Evolutionary conservation across 208 protist species (phyloP), one percentile per base, ranked within the genome.

Genomic region (Wallacemonas sp.): DNA sequence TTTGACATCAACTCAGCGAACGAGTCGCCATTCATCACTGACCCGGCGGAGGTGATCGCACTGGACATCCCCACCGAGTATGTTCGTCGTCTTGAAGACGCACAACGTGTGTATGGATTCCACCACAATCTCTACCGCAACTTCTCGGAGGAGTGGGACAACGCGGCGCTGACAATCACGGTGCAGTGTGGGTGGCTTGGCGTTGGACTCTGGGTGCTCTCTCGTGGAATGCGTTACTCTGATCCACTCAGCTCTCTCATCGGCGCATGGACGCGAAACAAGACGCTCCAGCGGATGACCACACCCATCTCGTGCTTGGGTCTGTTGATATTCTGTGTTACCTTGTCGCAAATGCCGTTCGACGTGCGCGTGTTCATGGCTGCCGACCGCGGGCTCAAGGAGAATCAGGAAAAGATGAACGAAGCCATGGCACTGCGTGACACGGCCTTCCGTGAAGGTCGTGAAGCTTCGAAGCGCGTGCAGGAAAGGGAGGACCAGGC

Each of bases 181-280:
- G 55, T 86, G 19, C 86, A 93, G 65, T 80, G 70, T 51, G 60
- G 54, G 45, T 93, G 86, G 84, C 63, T 93, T 6, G 74, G 72
- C 45, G 71, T 93, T 12, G 75, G 79, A 3, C 54, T 55, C 12
- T 93, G 87, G 84, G 68, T 93, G 34, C 44, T 84, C 21, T 71
- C 75, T 49, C 87, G 87, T 9, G 83, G 87, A 2, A 77, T 79
- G 34, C 67, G 72, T 22, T 89, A 86, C 70, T 84, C 79, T 5
- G 82, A 90, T 69, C 87, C 87, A 3, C 72, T 87, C 28, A 81
- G 90, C 65, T 94, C 87, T 2, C 26, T 91, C 28, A 61, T 79
- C 2, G 79, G 80, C 9, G 68, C 75, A 12, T 84, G 80, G 74
- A 77, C 71, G 38, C 66, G 72, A 22, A 72, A 78, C 67, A 62